phyloP scores from a whole-genome alignment of 192 early-diverging fungal species.

The Chytriomyces sp. region DNA sequence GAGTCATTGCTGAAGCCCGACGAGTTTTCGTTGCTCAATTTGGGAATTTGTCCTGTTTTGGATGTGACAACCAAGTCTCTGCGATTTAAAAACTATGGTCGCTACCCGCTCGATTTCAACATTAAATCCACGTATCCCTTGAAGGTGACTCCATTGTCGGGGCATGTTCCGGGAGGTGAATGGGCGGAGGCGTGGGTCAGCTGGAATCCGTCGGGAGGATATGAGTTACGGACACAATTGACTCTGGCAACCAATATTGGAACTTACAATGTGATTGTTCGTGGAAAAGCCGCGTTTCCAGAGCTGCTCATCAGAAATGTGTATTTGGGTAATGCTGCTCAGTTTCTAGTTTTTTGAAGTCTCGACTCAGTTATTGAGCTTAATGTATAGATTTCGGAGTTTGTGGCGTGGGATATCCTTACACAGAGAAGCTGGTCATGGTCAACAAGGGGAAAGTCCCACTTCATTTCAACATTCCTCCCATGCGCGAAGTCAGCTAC shows the following conservation, averaged over 20 bases:
- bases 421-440: slow-evolving; percentile 54
- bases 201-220: slow-evolving; percentile 67
- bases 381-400: slow-evolving; percentile 59
- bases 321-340: slow-evolving; percentile 33
- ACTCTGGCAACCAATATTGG: slow-evolving; percentile 65
- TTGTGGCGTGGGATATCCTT: slow-evolving; percentile 59
- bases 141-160: slow-evolving; percentile 54
- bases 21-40: slow-evolving; percentile 61
- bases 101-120: slow-evolving; percentile 55
- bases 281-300: slow-evolving; percentile 67
- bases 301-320: slow-evolving; percentile 58
- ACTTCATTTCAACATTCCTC: slow-evolving; percentile 60
- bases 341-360: too few relatives aligned
- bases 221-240: slow-evolving; percentile 65
- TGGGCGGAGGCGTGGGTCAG: slow-evolving; percentile 44
- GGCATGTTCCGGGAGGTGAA: slow-evolving; percentile 52
- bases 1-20: slow-evolving; percentile 63
- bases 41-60: slow-evolving; percentile 67
- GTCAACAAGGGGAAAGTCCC: slow-evolving; percentile 66
- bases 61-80: slow-evolving; percentile 56
- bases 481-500: slow-evolving; percentile 55
- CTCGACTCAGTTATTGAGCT: background rate
- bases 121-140: slow-evolving; percentile 62
- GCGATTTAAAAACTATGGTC: slow-evolving; percentile 61
- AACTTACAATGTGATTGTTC: slow-evolving; percentile 56